Conservation (phyloP, 116 monocot species). For the Iris pallida region DNA sequence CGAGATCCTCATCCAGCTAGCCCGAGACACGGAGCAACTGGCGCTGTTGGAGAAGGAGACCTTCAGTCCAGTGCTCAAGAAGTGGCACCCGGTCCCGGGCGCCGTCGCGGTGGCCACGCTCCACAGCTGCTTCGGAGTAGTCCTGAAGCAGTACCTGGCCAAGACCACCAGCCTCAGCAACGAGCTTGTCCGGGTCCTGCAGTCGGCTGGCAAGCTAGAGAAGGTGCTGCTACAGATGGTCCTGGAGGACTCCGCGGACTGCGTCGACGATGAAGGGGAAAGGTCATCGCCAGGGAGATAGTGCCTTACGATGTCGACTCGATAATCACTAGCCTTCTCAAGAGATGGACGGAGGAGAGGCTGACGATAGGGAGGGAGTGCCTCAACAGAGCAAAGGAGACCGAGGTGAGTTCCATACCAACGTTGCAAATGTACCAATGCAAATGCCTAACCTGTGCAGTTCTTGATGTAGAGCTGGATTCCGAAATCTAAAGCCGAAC, state of each 20-base stretch:
- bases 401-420: conserved; percentile 49
- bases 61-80: conserved; percentile 71
- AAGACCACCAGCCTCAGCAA: conserved; percentile 44
- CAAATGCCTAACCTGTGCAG: background rate
- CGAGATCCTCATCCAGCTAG: conserved; percentile 41
- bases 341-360: conserved; percentile 78
- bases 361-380: conserved; percentile 56
- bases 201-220: conserved; percentile 66
- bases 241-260: conserved; percentile 63
- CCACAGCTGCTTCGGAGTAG: conserved; percentile 59
- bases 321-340: conserved; percentile 46
- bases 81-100: conserved; percentile 65
- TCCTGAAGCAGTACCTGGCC: conserved; percentile 69
- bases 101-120: conserved; percentile 70
- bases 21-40: conserved; percentile 59
- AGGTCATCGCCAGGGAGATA: conserved; percentile 70
- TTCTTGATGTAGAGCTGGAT: conserved; percentile 38
- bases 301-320: conserved; percentile 78
- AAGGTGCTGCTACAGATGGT: conserved; percentile 74
- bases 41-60: conserved; percentile 55
- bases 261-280: conserved; percentile 56
- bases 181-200: conserved; percentile 58
- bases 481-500: conserved; percentile 41
- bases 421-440: no score
- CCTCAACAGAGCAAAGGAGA: conserved; percentile 69